Evolutionary conservation across 1,284 basidiomycete genomes (phyloP), one percentile per base, ranked within the genome.

Genomic region (Leccinum pachyderme): DNA sequence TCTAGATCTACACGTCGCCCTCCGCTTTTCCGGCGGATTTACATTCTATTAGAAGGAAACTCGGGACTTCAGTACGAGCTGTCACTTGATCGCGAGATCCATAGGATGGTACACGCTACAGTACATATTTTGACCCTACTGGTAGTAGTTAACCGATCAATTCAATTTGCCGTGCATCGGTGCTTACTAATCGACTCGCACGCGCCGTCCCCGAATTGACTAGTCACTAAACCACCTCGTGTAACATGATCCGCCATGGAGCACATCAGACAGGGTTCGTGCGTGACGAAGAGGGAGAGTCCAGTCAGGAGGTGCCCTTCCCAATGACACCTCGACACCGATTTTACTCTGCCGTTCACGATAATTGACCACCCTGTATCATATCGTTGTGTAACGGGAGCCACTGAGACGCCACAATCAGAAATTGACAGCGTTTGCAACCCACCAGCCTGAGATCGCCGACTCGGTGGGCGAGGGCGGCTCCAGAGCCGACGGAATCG

Each of bases 251-350:
- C 11, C 18, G 93, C 92, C 95, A 98, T 98, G 61, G 86, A 83
- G 69, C 95, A 98, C 90, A 97, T 93, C 55, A 97, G 81, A 64
- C 95, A 98, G 3, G 95, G 95, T 64, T 98, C 95, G 71, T 98
- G 95, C 2, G 92, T 92, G 49, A 85, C 82, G 75, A 97, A 97
- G 24, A 97, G 75, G 2, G 86, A 84, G 29, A 87, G 79, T 0
- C 84, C 83, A 0, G 93, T 97, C 37, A 97, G 79, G 31, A 97
- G 85, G 72, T 97, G 98, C 67, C 18, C 18, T 18, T 18, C 18
- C 18, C 18, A 6, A 29, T 29, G 31, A 32, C 31, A 11, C 31
- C 31, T 32, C 31, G 31, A 12, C 12, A 32, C 12, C 31, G 31
- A 32, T 32, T 32, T 32, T 32, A 29, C 33, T 51, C 6, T 33